Evolutionary conservation across 495 filamentous ascomycete species (phyloP).

Genomic region (Saxophila tyrrhenica): DNA sequence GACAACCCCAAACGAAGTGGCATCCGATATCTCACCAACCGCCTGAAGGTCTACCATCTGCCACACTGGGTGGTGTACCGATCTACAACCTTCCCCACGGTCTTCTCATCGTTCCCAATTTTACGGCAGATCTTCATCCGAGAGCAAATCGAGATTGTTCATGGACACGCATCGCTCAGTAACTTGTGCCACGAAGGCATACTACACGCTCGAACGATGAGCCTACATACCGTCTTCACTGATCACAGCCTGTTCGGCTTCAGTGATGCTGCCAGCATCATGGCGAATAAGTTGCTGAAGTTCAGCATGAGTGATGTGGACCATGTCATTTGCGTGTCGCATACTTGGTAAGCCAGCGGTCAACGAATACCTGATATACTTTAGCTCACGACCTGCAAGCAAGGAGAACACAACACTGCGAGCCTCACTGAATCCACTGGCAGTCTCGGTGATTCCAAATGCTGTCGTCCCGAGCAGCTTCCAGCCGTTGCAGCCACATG

Average conservation of each 20-base stretch:
- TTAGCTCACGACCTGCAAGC: slow-evolving; percentile 33
- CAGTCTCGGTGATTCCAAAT: slow-evolving; percentile 96
- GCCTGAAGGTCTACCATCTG: slow-evolving; percentile 94
- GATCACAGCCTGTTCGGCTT: slow-evolving; percentile 98
- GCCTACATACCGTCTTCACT: slow-evolving; percentile 86
- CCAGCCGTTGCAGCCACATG: slow-evolving; percentile 42
- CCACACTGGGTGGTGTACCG: slow-evolving; percentile 94
- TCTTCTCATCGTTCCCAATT: slow-evolving; percentile 96
- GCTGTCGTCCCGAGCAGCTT: slow-evolving; percentile 96
- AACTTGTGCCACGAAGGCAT: slow-evolving; percentile 92
- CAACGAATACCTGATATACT: neutral
- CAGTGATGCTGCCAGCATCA: slow-evolving; percentile 87
- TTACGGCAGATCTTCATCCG: slow-evolving; percentile 92
- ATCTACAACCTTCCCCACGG: slow-evolving; percentile 87
- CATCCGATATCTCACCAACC: slow-evolving; percentile 94
- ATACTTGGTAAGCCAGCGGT: slow-evolving; percentile 64
- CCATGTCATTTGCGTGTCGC: slow-evolving; percentile 94
- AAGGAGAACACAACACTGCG: slow-evolving; percentile 97
- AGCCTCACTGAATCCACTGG: slow-evolving; percentile 85
- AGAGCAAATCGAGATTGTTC: slow-evolving; percentile 91
- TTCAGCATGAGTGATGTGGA: slow-evolving; percentile 94
- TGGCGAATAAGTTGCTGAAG: slow-evolving; percentile 93
- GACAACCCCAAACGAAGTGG: slow-evolving; percentile 61
- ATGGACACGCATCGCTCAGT: slow-evolving; percentile 86
- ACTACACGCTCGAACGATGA: slow-evolving; percentile 92